Conservation (phyloP, 2,329 filamentous ascomycete genomes). For the Phialophora verrucosa region DNA sequence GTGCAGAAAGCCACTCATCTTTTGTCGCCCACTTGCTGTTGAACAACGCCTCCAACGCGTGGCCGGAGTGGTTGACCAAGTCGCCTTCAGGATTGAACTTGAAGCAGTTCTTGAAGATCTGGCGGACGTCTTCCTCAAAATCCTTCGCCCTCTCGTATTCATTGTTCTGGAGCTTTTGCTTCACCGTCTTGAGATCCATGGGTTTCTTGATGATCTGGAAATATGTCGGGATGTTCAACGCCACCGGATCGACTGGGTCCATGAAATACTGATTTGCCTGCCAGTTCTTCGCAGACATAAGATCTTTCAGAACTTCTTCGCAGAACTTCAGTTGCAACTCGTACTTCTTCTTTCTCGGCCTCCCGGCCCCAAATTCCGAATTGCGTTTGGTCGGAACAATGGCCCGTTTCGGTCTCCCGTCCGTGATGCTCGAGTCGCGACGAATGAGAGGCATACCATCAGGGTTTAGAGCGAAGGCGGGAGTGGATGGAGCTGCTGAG, state of each 20-base stretch:
- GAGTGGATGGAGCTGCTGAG: constrained; percentile 51
- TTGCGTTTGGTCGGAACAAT: constrained; percentile 94
- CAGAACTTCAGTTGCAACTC: constrained; percentile 90
- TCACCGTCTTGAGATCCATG: constrained; percentile 90
- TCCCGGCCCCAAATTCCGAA: constrained; percentile 80
- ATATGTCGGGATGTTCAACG: constrained; percentile 90
- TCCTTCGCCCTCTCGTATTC: constrained; percentile 83
- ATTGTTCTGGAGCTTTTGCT: constrained; percentile 74
- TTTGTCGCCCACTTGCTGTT: constrained; percentile 78
- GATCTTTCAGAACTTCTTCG: constrained; percentile 77
- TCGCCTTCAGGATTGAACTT: constrained; percentile 87
- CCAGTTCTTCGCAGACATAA: constrained; percentile 75
- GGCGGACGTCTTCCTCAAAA: constrained; percentile 79
- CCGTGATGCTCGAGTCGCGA: constrained; percentile 78
- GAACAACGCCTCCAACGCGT: constrained; percentile 76
- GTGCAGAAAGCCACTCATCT: constrained; percentile 76
- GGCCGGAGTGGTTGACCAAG: constrained; percentile 73
- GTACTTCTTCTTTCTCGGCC: constrained; percentile 88
- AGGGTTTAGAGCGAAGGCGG: constrained; percentile 75
- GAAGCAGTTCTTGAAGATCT: constrained; percentile 88
- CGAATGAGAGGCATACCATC: constrained; percentile 82
- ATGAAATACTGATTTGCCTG: constrained; percentile 75
- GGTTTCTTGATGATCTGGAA: constrained; percentile 94
- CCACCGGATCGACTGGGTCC: constrained; percentile 87
- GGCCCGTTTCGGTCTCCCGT: constrained; percentile 86